A percentile compares a stretch with the other conserved stretches of the same genome.
These are phyloP conservation scores for Shiraia sp. DNA, from an alignment of 2,329 filamentous ascomycete species.

Conservation along the genomic window DNA sequence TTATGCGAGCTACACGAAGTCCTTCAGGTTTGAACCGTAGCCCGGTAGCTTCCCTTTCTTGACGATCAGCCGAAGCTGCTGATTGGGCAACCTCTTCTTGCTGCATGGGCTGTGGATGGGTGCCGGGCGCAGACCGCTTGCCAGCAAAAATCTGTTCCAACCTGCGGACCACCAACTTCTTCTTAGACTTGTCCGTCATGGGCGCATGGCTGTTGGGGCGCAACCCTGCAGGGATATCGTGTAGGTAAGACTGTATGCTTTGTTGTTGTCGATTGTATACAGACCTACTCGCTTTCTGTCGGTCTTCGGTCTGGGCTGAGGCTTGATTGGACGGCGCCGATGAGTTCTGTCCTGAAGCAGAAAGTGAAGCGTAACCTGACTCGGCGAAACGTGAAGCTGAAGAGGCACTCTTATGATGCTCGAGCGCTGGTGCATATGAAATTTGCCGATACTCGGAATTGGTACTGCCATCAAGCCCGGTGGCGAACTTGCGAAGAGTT, in stretches of 20 bases:
- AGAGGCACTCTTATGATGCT: conserved; percentile 62
- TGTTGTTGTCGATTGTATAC: conserved; percentile 41
- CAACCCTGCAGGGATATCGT: conserved; percentile 72
- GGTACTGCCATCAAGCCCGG: conserved; percentile 57
- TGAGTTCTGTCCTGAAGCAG: conserved; percentile 52
- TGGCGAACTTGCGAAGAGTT: conserved; percentile 71
- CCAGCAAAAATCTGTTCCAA: conserved; percentile 84
- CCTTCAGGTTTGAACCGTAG: conserved; percentile 45
- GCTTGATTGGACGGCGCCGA: conserved; percentile 39
- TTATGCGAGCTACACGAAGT: conserved; percentile 52
- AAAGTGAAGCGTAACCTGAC: conserved; percentile 66
- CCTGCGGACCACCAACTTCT: conserved; percentile 74
- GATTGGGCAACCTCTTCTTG: conserved; percentile 62
- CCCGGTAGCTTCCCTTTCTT: conserved; percentile 47
- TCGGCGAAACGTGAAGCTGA: conserved; percentile 56
- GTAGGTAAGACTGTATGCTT: conserved; percentile 70
- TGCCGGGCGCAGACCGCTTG: conserved; percentile 54
- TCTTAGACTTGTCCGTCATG: conserved; percentile 74
- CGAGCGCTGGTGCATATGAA: conserved; percentile 51
- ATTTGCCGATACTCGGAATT: conserved; percentile 23
- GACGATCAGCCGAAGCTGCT: conserved; percentile 54
- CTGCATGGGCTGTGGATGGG: conserved; percentile 56
- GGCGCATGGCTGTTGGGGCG: conserved; percentile 61
- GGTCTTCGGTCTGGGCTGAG: conserved; percentile 30
- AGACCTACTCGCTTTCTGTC: conserved; percentile 32